Evolutionary conservation across 2,329 filamentous ascomycete genomes (phyloP).

Genomic region (Neofusicoccum laricinum): DNA sequence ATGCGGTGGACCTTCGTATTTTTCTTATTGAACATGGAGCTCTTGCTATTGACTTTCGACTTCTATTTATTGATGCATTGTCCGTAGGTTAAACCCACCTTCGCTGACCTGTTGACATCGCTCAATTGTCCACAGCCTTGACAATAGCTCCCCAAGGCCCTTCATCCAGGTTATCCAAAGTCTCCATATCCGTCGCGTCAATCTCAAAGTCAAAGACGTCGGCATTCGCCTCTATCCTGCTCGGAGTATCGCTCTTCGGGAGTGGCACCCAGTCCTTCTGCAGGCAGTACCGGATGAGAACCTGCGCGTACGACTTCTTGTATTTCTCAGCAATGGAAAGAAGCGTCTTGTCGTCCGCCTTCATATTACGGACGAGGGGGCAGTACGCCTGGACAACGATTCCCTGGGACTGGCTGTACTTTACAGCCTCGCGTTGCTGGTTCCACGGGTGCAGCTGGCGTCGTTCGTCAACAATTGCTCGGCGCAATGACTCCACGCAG

Average conservation of each 20-base stretch:
- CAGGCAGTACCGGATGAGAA: conserved; percentile 77
- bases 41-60: no score
- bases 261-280: conserved; percentile 60
- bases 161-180: conserved; percentile 34
- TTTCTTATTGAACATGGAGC: no score
- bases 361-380: conserved; percentile 67
- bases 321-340: conserved; percentile 67
- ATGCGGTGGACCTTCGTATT: no score
- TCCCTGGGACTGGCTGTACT: conserved; percentile 56
- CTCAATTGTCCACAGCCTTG: conserved; percentile 26
- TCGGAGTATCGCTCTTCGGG: conserved; percentile 38
- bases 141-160: conserved; percentile 33
- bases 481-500: no score
- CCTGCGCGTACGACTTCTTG: conserved; percentile 69
- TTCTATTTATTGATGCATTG: no score
- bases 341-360: conserved; percentile 66
- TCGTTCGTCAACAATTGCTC: neutral
- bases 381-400: conserved; percentile 65
- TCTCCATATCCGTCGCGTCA: conserved; percentile 32
- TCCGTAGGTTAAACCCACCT: no score
- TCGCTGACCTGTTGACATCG: neutral
- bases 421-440: conserved; percentile 60
- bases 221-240: conserved; percentile 34
- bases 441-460: conserved; percentile 68
- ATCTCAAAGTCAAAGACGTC: conserved; percentile 37